Evolutionary conservation across 2,329 filamentous ascomycete genomes (phyloP), one percentile per base, ranked within the genome.

Genomic region (Hypoxylon sp.): DNA sequence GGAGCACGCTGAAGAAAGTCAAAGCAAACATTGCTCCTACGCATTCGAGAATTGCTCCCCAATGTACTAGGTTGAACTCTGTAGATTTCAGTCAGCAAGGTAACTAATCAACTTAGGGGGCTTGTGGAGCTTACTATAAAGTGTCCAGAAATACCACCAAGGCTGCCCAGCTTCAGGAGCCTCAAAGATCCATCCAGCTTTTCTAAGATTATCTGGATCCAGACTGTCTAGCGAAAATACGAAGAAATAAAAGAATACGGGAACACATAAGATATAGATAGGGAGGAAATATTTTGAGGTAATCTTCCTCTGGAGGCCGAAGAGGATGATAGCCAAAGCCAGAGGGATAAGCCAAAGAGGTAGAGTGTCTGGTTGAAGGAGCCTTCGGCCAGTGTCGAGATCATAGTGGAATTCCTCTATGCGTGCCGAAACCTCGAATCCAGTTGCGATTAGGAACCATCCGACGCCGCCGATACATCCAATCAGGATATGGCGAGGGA

Each of bases 401-500:
- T 95, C 89, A 78, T 97, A 97, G 71, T 92, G 89, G 33, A 99
- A 86, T 14, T 94, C 94, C 42, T 96, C 91, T 26, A 99, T 84
- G 54, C 95, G 89, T 24, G 94, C 95, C 22, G 94, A 97, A 8
- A 99, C 95, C 77, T 98, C 95, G 63, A 99, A 89, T 24, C 94
- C 96, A 5, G 96, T 99, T 56, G 93, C 89, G 55, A 98, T 85
- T 19, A 99, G 85, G 80, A 99, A 99, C 87, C 94, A 97, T 4
- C 96, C 96, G 8, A 99, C 96, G 69, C 96, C 96, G 47, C 96
- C 96, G 72, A 99, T 98, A 77, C 96, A 99, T 60, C 96, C 96
- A 69, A 98, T 97, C 33, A 99, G 83, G 73, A 99, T 99, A 74
- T 97, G 95, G 48, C 96, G 90, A 4, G 96, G 96, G 74, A 99